Base-by-base conservation (phyloP, 345 rosid species). In the Populus simonii region DNA sequence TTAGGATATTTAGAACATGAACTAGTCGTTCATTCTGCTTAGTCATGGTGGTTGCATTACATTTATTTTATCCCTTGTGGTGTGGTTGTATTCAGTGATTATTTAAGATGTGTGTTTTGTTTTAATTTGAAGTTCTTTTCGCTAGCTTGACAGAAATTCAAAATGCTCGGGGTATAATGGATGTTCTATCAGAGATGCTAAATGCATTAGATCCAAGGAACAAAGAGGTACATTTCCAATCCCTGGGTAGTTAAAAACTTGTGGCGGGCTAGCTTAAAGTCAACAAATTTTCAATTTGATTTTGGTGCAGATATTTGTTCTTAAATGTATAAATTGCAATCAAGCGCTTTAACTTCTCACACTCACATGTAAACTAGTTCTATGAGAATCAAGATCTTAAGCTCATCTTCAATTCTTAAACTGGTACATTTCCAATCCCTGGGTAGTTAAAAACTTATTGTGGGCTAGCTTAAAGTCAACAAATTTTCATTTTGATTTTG, bases 171-270 rank as follows among this genome's bases (percentile, higher is more conserved):
- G 98, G 97, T 73, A 89, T 94, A 68, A 89, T 96, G 97, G 99
- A 96, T 80, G 98, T 96, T 70, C 97, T 96, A 81, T 83, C 96
- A n/a, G 99, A 96, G 87, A 96, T 96, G 98, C 89, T 96, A 73
- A 94, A 62, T 89, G 99, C 98, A 72, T 61, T 96, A 79, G 97
- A 90, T 77, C 98, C 98, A 15, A 89, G 85, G 66, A 94, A 94
- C 84, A 88, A 83, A 83, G 97, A 94, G 98, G 99, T 96, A 89
- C 61, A 51, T 45, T 80, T 23, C 20, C 68, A 35, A n/a, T 47
- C 59, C 53, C 10, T 70, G 25, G 53, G 20, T 15, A 49, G 53
- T 10, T 16, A 35, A 29, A 13, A 61, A 5, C 23, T 29, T 77
- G 45, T 27, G 31, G 12, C 61, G 11, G 31, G 55, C 31, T 25